Base-by-base conservation (phyloP, 768 basidiomycete species). In the Boletus subcaerulescens region DNA sequence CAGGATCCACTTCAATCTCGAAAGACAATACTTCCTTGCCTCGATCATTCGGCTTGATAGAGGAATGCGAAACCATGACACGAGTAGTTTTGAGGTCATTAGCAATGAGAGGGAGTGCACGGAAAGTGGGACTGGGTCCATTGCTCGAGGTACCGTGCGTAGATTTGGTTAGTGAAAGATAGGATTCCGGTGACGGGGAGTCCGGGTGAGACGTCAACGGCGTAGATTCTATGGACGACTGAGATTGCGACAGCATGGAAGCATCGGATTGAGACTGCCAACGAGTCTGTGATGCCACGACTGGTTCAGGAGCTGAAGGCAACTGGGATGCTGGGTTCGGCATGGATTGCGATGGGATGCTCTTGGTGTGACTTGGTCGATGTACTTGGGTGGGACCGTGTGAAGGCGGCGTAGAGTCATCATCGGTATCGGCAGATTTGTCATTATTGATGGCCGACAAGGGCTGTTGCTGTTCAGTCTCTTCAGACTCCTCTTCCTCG, bases 1-100 rank as follows among this genome's bases (percentile, higher is more conserved):
- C 83, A 11, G 89, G 87, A 58, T 84, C 77, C 29, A 98, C 86
- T 46, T 74, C 73, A 48, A 98, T 82, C 57, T 93, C 76, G 71
- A 98, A 98, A 9, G 88, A 92, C 40, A 98, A 74, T 3, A 95
- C 91, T 63, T 98, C 96, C 69, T 93, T 93, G 48, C 93, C 91
- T 48, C 87, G 80, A 56, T 96, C 91, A 64, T 96, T 98, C 6
- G 92, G 84, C 17, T 86, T 83, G 52, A 98, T 92, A 46, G 88
- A 85, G 13, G 91, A 93, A 52, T 86, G 86, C 3, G 85, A 84
- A 29, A 98, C 93, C 8, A 72, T 67, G 52, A 92, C 77, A 26
- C 73, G 77, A 3, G 93, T 91, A 46, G 79, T 80, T 36, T 84
- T 84, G 14, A 98, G 84, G 64, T 96, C 91, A 14, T 75, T 71